phyloP scores from a whole-genome alignment of 768 basidiomycete species.

The Lactarius pseudohatsudake region DNA sequence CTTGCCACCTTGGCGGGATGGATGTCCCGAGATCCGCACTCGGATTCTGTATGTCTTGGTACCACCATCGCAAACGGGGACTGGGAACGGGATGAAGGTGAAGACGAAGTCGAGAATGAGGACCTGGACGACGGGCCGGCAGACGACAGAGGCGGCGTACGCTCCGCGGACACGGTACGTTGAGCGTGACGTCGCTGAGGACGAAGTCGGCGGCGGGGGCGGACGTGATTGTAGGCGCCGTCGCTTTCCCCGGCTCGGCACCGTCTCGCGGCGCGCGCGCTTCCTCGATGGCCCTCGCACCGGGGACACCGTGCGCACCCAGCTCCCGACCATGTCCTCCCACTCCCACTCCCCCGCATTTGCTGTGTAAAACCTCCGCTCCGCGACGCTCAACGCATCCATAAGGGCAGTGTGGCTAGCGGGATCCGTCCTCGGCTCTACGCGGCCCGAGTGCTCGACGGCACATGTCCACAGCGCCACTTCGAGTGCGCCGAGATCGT shows the following conservation, averaged over 20 bases:
- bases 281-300: constrained; percentile 11
- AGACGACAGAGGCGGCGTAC: constrained; percentile 16
- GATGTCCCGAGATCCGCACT: not conserved
- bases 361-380: not conserved
- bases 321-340: not conserved
- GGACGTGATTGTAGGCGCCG: not conserved
- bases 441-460: constrained; percentile 1
- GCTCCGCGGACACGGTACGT: constrained; percentile 12
- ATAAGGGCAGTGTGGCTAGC: not conserved
- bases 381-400: not conserved
- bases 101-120: not conserved
- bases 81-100: constrained; percentile 3
- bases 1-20: not conserved
- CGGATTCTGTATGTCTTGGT: not conserved
- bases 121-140: constrained; percentile 3
- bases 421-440: not conserved
- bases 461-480: constrained; percentile 12
- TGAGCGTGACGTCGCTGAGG: not conserved
- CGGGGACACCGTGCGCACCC: not conserved
- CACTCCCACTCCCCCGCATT: not conserved
- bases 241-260: not conserved
- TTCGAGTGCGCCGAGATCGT: constrained; percentile 12
- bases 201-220: not conserved
- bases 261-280: constrained; percentile 2
- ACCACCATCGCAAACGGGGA: not conserved